Conservation (phyloP, 805 yeast species). For the Yamadazyma takamatsuzukensis region DNA sequence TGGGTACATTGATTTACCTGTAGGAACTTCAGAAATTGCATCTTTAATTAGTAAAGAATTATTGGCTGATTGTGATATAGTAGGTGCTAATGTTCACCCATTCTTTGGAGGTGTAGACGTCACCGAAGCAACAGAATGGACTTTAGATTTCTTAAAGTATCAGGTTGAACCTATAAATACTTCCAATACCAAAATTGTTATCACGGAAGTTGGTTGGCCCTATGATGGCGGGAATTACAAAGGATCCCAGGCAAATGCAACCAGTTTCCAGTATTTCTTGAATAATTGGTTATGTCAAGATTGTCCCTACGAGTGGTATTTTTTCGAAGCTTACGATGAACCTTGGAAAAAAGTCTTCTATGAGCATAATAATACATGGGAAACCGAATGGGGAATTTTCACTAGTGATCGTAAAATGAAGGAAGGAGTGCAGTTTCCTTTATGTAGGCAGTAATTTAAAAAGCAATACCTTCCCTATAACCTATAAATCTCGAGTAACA, state of each 20-base stretch:
- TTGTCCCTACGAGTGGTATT: constrained; percentile 46
- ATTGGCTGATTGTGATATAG: constrained; percentile 45
- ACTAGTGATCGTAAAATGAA: constrained; percentile 46
- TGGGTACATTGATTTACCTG: constrained; percentile 38
- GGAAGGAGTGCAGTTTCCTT: constrained; percentile 37
- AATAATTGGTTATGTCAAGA: constrained; percentile 49
- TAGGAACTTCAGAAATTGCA: constrained; percentile 64
- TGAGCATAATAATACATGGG: constrained; percentile 52
- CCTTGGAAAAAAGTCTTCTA: constrained; percentile 62
- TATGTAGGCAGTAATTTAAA: constrained; percentile 14
- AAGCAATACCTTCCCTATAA: constrained; percentile 4
- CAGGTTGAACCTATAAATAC: constrained; percentile 39
- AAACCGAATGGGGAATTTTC: constrained; percentile 70
- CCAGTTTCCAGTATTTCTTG: constrained; percentile 45
- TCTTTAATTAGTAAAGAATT: constrained; percentile 39
- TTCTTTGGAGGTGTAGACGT: constrained; percentile 59
- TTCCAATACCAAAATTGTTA: constrained; percentile 30
- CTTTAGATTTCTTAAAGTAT: constrained; percentile 41
- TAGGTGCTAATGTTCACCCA: constrained; percentile 67
- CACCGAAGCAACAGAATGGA: constrained; percentile 49
- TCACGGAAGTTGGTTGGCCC: constrained; percentile 76
- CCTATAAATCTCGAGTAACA: constrained; percentile 44
- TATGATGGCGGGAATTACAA: constrained; percentile 51
- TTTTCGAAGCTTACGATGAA: constrained; percentile 70
- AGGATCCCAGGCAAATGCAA: constrained; percentile 44